Evolutionary conservation across 495 filamentous ascomycete genomes (phyloP).

Genomic region (Extremus antarcticus): DNA sequence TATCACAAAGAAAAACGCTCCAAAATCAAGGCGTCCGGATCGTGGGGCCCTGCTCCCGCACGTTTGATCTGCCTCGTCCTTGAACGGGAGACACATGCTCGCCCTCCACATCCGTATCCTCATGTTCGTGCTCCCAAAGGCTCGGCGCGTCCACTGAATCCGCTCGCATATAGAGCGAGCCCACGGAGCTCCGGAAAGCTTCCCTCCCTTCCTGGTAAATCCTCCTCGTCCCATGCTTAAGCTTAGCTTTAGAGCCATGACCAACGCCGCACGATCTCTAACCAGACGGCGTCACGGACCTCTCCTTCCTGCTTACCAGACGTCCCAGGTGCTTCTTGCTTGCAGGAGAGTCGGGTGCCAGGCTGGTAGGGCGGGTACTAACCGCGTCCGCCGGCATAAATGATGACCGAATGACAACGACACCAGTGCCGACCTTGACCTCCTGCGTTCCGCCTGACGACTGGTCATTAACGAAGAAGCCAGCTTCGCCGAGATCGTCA

Average conservation of each 20-base stretch:
- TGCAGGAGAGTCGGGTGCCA: conserved; percentile 5
- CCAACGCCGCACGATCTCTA: neutral
- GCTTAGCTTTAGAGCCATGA: neutral
- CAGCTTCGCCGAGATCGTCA: conserved; percentile 68
- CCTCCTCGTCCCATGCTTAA: neutral
- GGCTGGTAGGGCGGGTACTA: neutral
- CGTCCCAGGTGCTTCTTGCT: conserved; percentile 6
- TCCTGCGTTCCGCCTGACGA: conserved; percentile 61
- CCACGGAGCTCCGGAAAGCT: neutral
- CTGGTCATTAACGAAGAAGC: conserved; percentile 86
- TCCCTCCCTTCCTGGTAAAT: conserved; percentile 3
- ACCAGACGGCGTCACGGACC: conserved; percentile 20
- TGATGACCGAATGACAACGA: conserved; percentile 8
- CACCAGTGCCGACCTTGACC: conserved; percentile 48
- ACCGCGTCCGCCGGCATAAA: conserved; percentile 9
- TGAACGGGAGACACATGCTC: neutral
- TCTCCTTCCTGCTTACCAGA: conserved; percentile 7
- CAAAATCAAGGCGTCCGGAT: no score
- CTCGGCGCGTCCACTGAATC: neutral
- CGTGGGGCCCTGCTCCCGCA: neutral
- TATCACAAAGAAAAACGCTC: neutral
- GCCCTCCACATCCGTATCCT: neutral
- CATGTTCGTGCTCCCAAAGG: neutral
- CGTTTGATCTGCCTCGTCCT: neutral
- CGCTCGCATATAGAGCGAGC: neutral